A percentile compares a stretch with the other conserved stretches of the same genome.
phyloP scores from a whole-genome alignment of 306 rosid species.

The Malus sieversii region DNA sequence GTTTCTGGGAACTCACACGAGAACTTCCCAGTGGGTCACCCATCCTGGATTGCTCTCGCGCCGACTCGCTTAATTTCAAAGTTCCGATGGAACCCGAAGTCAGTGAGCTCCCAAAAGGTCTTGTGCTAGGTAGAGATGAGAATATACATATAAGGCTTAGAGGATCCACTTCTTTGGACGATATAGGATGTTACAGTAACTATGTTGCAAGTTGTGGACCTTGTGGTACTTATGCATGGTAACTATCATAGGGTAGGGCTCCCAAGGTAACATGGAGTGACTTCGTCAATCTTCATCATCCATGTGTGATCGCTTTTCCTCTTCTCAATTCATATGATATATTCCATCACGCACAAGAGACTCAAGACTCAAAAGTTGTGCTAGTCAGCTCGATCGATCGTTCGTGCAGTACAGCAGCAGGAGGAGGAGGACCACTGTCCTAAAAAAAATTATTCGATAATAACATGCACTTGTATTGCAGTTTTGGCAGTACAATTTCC shows the following conservation, averaged over 20 bases:
- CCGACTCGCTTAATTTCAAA: too few relatives aligned
- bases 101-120: too few relatives aligned
- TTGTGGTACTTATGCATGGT: slow-evolving; percentile 40
- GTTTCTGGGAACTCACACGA: too few relatives aligned
- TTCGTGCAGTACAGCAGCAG: background rate
- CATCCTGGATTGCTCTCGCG: too few relatives aligned
- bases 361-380: background rate
- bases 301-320: slow-evolving; percentile 44
- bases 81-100: too few relatives aligned
- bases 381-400: background rate
- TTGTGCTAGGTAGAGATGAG: too few relatives aligned
- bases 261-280: slow-evolving; percentile 43
- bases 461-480: background rate
- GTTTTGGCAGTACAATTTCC: background rate
- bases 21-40: too few relatives aligned
- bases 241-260: slow-evolving; percentile 34
- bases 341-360: slow-evolving; percentile 2
- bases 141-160: too few relatives aligned
- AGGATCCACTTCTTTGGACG: too few relatives aligned
- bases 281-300: slow-evolving; percentile 37
- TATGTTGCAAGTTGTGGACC: slow-evolving; percentile 34
- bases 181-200: too few relatives aligned
- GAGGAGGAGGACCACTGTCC: background rate
- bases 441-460: background rate
- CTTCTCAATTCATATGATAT: slow-evolving; percentile 2